Base-by-base conservation (phyloP, 2,329 filamentous ascomycete species). In the Thielaviopsis ethacetica region DNA sequence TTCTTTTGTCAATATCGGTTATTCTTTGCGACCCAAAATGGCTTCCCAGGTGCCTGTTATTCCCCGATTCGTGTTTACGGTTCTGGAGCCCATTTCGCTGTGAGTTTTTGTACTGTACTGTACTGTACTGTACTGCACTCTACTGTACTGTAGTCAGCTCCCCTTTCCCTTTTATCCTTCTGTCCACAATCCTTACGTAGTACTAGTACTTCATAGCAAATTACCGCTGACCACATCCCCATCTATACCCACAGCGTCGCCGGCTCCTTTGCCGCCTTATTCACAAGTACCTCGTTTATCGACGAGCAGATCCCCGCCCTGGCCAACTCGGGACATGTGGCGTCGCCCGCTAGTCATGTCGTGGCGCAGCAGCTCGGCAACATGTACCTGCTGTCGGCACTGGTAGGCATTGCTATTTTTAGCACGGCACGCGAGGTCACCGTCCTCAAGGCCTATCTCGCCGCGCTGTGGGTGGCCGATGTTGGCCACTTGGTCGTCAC, bases 351-450 rank as follows among this genome's bases (percentile, higher is more conserved):
- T 64, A 74, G 74, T 62, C 73, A 77, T 50, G 72, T 84, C n/a
- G 70, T 87, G 27, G 78, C 82, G 53, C 75, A 79, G 64, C 83
- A 89, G 70, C 74, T 89, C 17, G 84, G 83, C 52, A 89, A 89
- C 65, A 68, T 82, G 21, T 88, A 88, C 65, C 76, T 83, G 0
- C 74, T 88, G 13, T 72, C 87, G 54, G 81, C 78, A 62, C 71
- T 88, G 60, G 68, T 87, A 4, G 84, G 81, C 2, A 66, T 86
- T 7, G 82, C 77, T 17, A 9, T 54, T 12, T 53, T 54, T 1
- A 38, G 24, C 17, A 54, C 57, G 10, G 38, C 24, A 5, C 21
- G 27, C 15, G 85, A 89, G 70, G 69, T 79, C 57, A 81, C 74
- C 62, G 83, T 88, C 1, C 77, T 88, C 27, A 76, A 78, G 53